Evolutionary conservation across 2,329 filamentous ascomycete genomes (phyloP).

Genomic region (Clonostachys byssicola): DNA sequence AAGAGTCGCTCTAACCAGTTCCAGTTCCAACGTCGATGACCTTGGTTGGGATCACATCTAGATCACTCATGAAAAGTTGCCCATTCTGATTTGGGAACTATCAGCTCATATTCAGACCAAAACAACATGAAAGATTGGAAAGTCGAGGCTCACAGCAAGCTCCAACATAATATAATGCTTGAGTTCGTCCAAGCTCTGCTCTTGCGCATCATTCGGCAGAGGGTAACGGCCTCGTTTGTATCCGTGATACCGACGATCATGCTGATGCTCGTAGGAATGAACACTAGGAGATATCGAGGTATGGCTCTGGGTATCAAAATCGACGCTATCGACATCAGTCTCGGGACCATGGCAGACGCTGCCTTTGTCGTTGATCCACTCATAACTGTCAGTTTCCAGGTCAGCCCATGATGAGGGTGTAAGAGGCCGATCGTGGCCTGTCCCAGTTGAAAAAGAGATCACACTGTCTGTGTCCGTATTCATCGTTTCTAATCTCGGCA

Average conservation of each 20-base stretch:
- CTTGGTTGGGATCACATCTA: conserved; percentile 30
- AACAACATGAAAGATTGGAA: not conserved
- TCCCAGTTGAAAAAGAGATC: too few species aligned
- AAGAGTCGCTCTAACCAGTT: conserved; percentile 25
- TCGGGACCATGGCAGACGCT: not conserved
- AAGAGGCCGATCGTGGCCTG: too few species aligned
- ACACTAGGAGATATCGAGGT: conserved; percentile 25
- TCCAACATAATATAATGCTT: conserved; percentile 41
- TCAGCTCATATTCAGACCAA: not conserved
- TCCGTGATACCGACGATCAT: conserved; percentile 34
- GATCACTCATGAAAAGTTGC: conserved; percentile 31
- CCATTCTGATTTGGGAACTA: conserved; percentile 18
- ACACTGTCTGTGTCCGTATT: too few species aligned
- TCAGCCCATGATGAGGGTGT: too few species aligned
- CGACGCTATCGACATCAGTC: conserved; percentile 6
- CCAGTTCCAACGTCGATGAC: conserved; percentile 46
- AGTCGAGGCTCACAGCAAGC: conserved; percentile 19
- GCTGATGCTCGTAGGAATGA: conserved; percentile 22
- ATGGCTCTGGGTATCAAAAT: conserved; percentile 18
- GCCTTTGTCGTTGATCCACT: too few species aligned
- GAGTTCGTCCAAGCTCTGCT: conserved; percentile 39
- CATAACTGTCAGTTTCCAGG: too few species aligned
- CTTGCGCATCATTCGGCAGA: conserved; percentile 38
- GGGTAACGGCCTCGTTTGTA: conserved; percentile 38
- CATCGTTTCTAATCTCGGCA: too few species aligned